Conservation (phyloP, 208 protist genomes). For the Vickermania spadyakhi region DNA sequence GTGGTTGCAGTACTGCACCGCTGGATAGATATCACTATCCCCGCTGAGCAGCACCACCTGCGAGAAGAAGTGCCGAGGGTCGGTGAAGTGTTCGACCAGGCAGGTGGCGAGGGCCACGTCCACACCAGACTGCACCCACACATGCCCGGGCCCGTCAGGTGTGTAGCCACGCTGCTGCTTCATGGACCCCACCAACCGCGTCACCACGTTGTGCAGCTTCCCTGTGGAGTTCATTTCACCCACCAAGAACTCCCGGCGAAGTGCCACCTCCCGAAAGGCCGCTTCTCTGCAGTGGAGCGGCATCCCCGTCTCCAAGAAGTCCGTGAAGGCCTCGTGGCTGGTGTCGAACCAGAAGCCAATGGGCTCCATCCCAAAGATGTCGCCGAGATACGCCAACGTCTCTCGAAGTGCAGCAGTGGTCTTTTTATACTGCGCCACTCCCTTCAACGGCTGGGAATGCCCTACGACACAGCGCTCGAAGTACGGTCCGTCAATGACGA, state of each 20-base stretch:
- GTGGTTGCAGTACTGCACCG: conserved; percentile 71
- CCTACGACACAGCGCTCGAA: conserved; percentile 67
- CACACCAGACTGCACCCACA: conserved; percentile 83
- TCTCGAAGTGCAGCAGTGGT: conserved; percentile 37
- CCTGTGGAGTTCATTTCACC: conserved; percentile 76
- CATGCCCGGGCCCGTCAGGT: conserved; percentile 51
- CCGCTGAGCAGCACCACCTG: conserved; percentile 82
- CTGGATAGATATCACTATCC: conserved; percentile 67
- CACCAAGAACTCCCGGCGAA: conserved; percentile 47
- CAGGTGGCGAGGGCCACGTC: conserved; percentile 72
- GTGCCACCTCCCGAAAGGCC: conserved; percentile 36
- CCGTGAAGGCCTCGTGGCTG: conserved; percentile 54
- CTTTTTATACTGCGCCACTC: conserved; percentile 43
- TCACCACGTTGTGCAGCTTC: conserved; percentile 64
- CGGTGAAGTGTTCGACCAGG: conserved; percentile 66
- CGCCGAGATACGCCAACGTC: conserved; percentile 71
- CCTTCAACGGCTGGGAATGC: conserved; percentile 13
- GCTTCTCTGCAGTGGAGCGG: conserved; percentile 48
- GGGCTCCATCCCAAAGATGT: conserved; percentile 61
- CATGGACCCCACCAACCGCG: conserved; percentile 72
- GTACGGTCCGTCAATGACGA: conserved; percentile 80
- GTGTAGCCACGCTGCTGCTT: conserved; percentile 69
- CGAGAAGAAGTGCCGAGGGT: conserved; percentile 39
- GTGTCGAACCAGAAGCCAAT: conserved; percentile 85
- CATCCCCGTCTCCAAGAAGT: conserved; percentile 72